Evolutionary conservation across 345 rosid species (phyloP), one percentile per base, ranked within the genome.

Genomic region (Citrus sinensis): DNA sequence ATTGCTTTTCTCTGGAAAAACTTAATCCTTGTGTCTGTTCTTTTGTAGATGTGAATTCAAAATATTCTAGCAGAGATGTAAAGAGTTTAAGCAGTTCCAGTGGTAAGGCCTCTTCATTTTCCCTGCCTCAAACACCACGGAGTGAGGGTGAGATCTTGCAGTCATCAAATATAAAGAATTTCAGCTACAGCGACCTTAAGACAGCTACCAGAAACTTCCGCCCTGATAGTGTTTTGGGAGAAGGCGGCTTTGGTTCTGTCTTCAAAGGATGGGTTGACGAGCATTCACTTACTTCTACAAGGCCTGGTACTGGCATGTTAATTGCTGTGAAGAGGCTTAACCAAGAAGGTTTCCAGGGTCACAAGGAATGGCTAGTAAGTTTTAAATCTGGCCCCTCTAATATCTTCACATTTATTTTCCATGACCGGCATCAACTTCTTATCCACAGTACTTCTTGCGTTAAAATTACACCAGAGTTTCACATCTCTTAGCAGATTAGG

Each of bases 201-300:
- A 85, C 82, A 25, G 94, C 96, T 39, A 93, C 99, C 0, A 88
- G 97, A 76, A 97, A 93, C 83, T 97, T 97, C 83, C 85, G 99
- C 51, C 93, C 98, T 1, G 99, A 97, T 79, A 93, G 98, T 81
- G 97, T 97, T 56, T 74, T 94, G 30, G 98, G 98, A 17, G 98
- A 94, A 89, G 98, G 98, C 76, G 99, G 99, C 6, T 97, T 94
- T 71, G 99, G 99, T 78, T 89, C 95, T 56, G 98, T 97, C 40
- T 97, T 94, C 76, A 97, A 94, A 83, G 99, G 98, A 24, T 97
- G 99, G 98, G 82, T 97, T 54, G 98, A 97, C 78, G 94, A 91
- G 82, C 84, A 89, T 70, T 86, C 85, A 25, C 91, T 87, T 25
- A 59, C 89, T 40, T 90, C 98, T 79, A 71, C 92, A 42, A 92